Evolutionary conservation across 2,329 filamentous ascomycete genomes (phyloP), one percentile per base, ranked within the genome.

Genomic region (Cercospora berteroae): DNA sequence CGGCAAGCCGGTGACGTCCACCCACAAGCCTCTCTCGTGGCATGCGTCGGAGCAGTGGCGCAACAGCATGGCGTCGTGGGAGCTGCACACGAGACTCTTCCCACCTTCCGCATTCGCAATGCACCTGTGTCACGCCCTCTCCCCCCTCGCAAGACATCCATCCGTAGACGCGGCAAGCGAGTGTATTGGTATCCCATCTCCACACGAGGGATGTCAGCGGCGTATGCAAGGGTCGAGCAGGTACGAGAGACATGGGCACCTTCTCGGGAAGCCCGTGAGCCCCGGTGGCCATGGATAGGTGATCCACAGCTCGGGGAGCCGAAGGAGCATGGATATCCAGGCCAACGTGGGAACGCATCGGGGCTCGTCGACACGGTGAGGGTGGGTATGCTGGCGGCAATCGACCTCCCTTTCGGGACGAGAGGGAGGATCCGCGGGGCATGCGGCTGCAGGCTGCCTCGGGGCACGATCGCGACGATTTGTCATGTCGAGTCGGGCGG

Each of bases 231-330:
- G 65, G 55, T 63, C 18, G 42, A 48, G 56, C 55, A 67, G 65
- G 65, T 67, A 67, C 65, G 65, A 63, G 65, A 64, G 50, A 56
- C 44, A 63, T 63, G 39, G 39, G 31, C 58, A 60, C 63, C 48
- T 60, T 55, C 48, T 55, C 48, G 64, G 64, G 48, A 31, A 27
- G 59, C 23, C 59, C 60, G 48, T 25, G 36, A 50, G 36, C 60
- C 60, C 52, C 60, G 56, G 42, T 29, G 39, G 39, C 10, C 39
- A 60, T 13, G 56, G 36, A 67, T 67, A 63, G 65, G 65, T 36
- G 52, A 56, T 27, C 42, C 65, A 61, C 18, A 27, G 60, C 60
- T 64, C 39, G 64, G 65, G 65, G 48, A 57, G 39, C 13, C 31
- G 29, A 57, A n/a, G 50, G n/a, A 59, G 56, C 64, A 57, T 48